Evolutionary conservation across 1,284 basidiomycete genomes (phyloP), one percentile per base, ranked within the genome.

Genomic region (Moesziomyces globuligerus): DNA sequence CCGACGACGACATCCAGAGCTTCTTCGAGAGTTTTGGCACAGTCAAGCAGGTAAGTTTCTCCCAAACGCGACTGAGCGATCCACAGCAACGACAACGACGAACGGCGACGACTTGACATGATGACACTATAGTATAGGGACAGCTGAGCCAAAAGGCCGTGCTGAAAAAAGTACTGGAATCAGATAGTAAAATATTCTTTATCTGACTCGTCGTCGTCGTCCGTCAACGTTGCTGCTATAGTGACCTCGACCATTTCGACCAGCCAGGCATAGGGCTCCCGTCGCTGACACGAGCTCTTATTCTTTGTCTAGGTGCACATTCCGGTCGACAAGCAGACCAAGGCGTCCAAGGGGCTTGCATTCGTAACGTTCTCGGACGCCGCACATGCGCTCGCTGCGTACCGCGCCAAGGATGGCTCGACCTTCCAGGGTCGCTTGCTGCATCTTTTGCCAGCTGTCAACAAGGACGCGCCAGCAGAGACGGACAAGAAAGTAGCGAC

Each of bases 341-440:
- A 89, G 72, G 86, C 88, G 20, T 84, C 89, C 0, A 95, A 94
- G 83, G 95, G 44, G 83, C 80, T 86, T 13, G 86, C 85, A 1
- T 98, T 94, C 73, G 87, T 97, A 20, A 89, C 89, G 1, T 98
- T 91, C 76, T 83, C 83, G 3, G 85, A 88, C 8, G 84, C 91
- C 0, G 79, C 87, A 1, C 85, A 88, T 43, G 94, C 95, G 0
- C 79, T 94, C 1, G 84, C 86, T 0, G 95, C 94, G 0, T 93
- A 89, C 71, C 86, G 90, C 58, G 86, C 86, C 0, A 86, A 96
- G 28, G 94, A 98, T 81, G 90, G 89, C 69, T 89, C 87, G 43
- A 90, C 92, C 0, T 95, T 97, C 83, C 93, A 96, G 84, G 95
- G 95, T 4, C 89, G 95, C 17, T 83, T 98, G 4, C 81, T 98